Evolutionary conservation across 2,329 filamentous ascomycete species (phyloP).

Genomic region (Lasiodiplodia gonubiensis): DNA sequence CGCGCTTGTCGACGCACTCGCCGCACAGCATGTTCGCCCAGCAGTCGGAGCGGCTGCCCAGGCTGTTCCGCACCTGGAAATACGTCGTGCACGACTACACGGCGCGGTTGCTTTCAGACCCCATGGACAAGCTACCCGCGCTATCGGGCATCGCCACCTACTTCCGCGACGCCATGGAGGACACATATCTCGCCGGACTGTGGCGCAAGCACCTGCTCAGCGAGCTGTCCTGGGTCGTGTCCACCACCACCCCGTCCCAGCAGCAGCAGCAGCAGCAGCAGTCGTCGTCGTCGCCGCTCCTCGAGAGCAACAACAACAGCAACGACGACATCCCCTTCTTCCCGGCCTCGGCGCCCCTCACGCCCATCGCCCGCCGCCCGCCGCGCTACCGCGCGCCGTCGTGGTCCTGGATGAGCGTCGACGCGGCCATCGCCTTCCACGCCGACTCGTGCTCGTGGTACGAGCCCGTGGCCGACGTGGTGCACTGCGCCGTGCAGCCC

Average conservation of each 20-base stretch:
- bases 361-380: conserved; percentile 1
- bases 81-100: conserved; percentile 29
- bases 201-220: conserved; percentile 26
- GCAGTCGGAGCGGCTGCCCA: conserved; percentile 13
- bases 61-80: conserved; percentile 27
- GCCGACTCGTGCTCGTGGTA: conserved; percentile 27
- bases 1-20: conserved; percentile 16
- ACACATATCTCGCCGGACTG: conserved; percentile 27
- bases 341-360: neutral
- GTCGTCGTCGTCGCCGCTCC: neutral
- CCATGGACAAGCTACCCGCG: conserved; percentile 27
- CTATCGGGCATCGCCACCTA: conserved; percentile 28
- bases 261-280: neutral
- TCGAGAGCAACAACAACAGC: neutral
- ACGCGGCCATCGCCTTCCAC: conserved; percentile 26
- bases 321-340: neutral
- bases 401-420: conserved; percentile 23
- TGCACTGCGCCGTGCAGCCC: conserved; percentile 2
- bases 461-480: conserved; percentile 19
- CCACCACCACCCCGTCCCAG: neutral
- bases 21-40: conserved; percentile 16
- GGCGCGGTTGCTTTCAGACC: conserved; percentile 5
- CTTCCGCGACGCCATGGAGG: conserved; percentile 23
- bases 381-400: conserved; percentile 14
- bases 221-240: conserved; percentile 26